These are phyloP conservation scores for Meira miltonrushii DNA, from an alignment of 1,284 basidiomycete genomes.

Conservation along the genomic window DNA sequence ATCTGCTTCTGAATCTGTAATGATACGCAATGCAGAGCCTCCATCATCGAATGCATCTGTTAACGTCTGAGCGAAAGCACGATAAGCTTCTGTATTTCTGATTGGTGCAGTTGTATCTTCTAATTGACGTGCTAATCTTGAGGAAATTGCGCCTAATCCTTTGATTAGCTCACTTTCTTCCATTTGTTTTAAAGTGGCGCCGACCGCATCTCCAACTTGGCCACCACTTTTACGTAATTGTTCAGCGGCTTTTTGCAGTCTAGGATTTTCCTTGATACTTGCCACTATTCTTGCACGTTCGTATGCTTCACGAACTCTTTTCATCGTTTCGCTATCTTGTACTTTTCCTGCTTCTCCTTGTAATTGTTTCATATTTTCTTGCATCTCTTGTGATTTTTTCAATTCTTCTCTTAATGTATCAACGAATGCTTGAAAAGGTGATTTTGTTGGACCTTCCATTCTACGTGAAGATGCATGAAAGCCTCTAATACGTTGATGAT, in stretches of 20 bases:
- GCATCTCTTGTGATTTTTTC: conserved; percentile 84
- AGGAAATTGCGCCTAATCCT: conserved; percentile 54
- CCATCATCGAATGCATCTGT: conserved; percentile 91
- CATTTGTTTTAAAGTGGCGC: conserved; percentile 80
- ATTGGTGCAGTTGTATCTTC: conserved; percentile 57
- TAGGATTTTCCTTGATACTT: conserved; percentile 94
- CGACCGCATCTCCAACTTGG: conserved; percentile 87
- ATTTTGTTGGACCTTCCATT: conserved; percentile 50
- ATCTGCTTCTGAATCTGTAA: conserved; percentile 62
- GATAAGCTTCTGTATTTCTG: conserved; percentile 91
- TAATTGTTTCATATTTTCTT: conserved; percentile 92
- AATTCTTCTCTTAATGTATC: conserved; percentile 88
- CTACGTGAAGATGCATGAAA: conserved; percentile 3
- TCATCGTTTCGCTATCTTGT: conserved; percentile 96
- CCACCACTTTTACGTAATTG: conserved; percentile 82
- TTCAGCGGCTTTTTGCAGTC: conserved; percentile 80
- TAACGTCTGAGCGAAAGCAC: conserved; percentile 78
- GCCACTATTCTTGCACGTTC: conserved; percentile 88
- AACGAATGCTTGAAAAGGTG: conserved; percentile 92
- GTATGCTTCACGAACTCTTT: conserved; percentile 79
- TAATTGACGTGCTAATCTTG: conserved; percentile 36
- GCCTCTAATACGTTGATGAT: conserved; percentile 5
- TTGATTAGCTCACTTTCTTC: conserved; percentile 90
- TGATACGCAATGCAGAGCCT: conserved; percentile 62
- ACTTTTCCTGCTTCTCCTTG: conserved; percentile 96